These are phyloP conservation scores for Angomonas deanei DNA, from an alignment of 208 protist species.

Conservation along the genomic window DNA sequence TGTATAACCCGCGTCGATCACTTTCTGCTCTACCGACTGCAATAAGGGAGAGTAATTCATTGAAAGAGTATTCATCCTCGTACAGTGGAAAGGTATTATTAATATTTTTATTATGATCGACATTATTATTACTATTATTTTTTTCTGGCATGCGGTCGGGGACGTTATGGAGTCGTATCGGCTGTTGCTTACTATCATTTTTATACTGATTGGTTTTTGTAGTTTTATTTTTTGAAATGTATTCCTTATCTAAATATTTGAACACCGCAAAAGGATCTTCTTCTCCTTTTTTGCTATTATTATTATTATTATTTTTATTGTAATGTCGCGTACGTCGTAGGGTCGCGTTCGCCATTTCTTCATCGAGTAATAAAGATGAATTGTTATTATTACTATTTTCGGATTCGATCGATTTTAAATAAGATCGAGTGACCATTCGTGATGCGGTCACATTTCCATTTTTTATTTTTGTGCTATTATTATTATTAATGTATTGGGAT, in stretches of 20 bases:
- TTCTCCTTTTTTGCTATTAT: no score
- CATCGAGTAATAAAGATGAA: neutral
- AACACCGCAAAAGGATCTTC: no score
- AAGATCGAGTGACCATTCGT: neutral
- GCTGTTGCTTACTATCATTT: neutral
- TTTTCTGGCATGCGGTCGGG: no score
- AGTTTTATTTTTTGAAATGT: neutral
- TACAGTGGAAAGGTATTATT: neutral
- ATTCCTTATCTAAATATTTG: no score
- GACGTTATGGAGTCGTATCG: conserved; percentile 33
- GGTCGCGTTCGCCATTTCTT: neutral
- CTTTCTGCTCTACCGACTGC: neutral
- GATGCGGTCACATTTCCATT: neutral
- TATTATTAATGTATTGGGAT: no score
- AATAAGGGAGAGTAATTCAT: no score
- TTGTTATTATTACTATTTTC: no score
- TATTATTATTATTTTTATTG: no score
- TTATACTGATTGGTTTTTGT: neutral
- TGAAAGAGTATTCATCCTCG: neutral
- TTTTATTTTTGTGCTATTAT: neutral
- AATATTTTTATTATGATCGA: no score
- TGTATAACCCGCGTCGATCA: neutral
- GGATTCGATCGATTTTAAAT: neutral
- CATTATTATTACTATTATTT: no score
- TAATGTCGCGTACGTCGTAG: neutral